Conservation (phyloP, 768 basidiomycete genomes). For the Podaxis mareebaensis region DNA sequence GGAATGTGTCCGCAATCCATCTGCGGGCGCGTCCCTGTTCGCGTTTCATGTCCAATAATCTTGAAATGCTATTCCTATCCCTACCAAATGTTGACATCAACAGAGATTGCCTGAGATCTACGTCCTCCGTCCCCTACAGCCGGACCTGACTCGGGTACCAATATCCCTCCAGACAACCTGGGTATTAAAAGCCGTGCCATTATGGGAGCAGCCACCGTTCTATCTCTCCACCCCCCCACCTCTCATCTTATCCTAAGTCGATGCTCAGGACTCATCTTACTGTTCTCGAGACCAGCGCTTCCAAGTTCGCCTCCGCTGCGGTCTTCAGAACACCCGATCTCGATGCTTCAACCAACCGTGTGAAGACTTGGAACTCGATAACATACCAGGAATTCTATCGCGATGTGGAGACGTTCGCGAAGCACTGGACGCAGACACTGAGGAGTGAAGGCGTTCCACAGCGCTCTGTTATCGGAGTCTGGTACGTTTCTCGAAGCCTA, state of each 20-base stretch:
- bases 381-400: slow-evolving; percentile 63
- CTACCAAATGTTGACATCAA: slow-evolving; percentile 28
- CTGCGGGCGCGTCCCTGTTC: slow-evolving; percentile 36
- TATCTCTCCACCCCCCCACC: slow-evolving; percentile 20
- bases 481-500: slow-evolving; percentile 44
- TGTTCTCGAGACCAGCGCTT: slow-evolving; percentile 58
- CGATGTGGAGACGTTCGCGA: slow-evolving; percentile 67
- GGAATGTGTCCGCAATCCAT: slow-evolving; percentile 35
- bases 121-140: slow-evolving; percentile 25
- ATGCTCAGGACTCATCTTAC: slow-evolving; percentile 61
- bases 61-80: slow-evolving; percentile 31
- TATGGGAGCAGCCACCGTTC: background rate
- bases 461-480: slow-evolving; percentile 69
- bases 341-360: slow-evolving; percentile 40
- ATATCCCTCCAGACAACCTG: slow-evolving; percentile 22
- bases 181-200: slow-evolving; percentile 17
- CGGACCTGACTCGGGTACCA: slow-evolving; percentile 35
- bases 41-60: slow-evolving; percentile 31
- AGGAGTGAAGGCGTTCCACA: slow-evolving; percentile 43
- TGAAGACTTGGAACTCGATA: slow-evolving; percentile 59
- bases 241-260: slow-evolving; percentile 23
- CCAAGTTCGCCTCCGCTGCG: slow-evolving; percentile 45
- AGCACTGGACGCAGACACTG: slow-evolving; percentile 61
- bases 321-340: slow-evolving; percentile 63
- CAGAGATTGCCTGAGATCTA: slow-evolving; percentile 32